phyloP scores from a whole-genome alignment of 2,329 filamentous ascomycete genomes.

The Colletotrichum sp. region DNA sequence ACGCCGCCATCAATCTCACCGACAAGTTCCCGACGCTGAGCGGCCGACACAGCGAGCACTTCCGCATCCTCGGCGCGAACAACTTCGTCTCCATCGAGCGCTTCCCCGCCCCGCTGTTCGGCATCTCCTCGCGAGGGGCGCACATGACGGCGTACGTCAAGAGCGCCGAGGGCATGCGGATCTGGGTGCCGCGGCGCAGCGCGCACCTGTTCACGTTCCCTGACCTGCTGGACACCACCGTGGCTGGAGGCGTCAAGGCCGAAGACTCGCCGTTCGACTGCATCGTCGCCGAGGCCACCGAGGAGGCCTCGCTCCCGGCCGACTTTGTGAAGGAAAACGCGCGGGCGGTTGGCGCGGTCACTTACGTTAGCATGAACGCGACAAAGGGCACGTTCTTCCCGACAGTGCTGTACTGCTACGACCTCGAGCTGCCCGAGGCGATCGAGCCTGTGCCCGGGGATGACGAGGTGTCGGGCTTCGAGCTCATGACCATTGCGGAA shows the following conservation, averaged over 20 bases:
- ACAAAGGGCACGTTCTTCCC: conserved; percentile 26
- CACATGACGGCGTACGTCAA: conserved; percentile 69
- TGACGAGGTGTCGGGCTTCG: conserved; percentile 79
- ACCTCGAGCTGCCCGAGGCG: conserved; percentile 67
- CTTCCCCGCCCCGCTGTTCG: conserved; percentile 67
- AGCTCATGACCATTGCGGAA: conserved; percentile 65
- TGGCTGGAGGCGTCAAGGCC: conserved; percentile 77
- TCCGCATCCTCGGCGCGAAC: conserved; percentile 43
- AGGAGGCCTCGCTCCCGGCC: conserved; percentile 64
- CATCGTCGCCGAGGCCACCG: conserved; percentile 72
- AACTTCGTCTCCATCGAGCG: conserved; percentile 58
- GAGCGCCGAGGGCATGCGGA: conserved; percentile 52
- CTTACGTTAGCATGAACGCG: conserved; percentile 24
- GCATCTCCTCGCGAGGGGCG: conserved; percentile 68
- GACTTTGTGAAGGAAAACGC: conserved; percentile 29
- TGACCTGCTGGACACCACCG: conserved; percentile 78
- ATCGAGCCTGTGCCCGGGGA: conserved; percentile 72
- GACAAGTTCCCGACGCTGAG: conserved; percentile 41
- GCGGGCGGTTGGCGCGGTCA: conserved; percentile 36
- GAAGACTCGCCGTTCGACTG: conserved; percentile 70
- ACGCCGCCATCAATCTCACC: conserved; percentile 36
- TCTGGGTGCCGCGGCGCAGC: conserved; percentile 76
- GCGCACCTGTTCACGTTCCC: conserved; percentile 74
- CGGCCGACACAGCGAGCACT: conserved; percentile 46
- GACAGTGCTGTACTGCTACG: conserved; percentile 71